Base-by-base conservation (phyloP, 805 yeast genomes). In the Sugiyamaella valdiviana region DNA sequence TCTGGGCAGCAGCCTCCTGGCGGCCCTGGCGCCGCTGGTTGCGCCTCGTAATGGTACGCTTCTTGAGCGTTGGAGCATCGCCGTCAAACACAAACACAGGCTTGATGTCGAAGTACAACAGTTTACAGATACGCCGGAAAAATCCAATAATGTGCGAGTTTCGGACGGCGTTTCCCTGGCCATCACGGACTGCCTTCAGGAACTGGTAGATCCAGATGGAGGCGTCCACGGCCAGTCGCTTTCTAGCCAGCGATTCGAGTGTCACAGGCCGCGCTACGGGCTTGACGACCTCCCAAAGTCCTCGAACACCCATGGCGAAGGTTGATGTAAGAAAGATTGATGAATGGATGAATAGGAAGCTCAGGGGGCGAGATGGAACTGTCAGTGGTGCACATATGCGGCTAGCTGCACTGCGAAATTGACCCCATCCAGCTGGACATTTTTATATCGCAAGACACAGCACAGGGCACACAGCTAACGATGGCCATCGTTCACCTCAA, bases 151-250 rank as follows among this genome's bases (percentile, higher is more conserved):
- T 79, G 63, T 93, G 99, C 0, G 96, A 83, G 52, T 81, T 85
- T 24, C 76, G 74, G 51, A 90, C 64, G 0, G 86, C 77, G 51
- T 83, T 78, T 6, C 98, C 99, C 24, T 84, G 83, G 36, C 78
- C 68, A 63, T 89, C 95, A 56, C 98, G 75, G 19, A 93, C 95
- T 0, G 98, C 98, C 63, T 91, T 93, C 54, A 93, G 71, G 61
- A 93, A 93, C 64, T 93, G 99, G 63, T 93, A 93, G 47, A 93
- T 85, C 99, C 99, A 93, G 54, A 93, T 93, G 2, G 98, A 91
- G 0, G 99, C 99, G 72, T 93, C 99, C 6, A 93, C 91, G 0
- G 99, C 99, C 58, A 93, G 70, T 46, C 76, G 72, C 62, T 83
- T 84, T 50, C 89, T 80, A 19, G 85, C 77, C 32, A 93, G 73